Conservation (phyloP, 768 basidiomycete genomes). For the Amanita muscaria region DNA sequence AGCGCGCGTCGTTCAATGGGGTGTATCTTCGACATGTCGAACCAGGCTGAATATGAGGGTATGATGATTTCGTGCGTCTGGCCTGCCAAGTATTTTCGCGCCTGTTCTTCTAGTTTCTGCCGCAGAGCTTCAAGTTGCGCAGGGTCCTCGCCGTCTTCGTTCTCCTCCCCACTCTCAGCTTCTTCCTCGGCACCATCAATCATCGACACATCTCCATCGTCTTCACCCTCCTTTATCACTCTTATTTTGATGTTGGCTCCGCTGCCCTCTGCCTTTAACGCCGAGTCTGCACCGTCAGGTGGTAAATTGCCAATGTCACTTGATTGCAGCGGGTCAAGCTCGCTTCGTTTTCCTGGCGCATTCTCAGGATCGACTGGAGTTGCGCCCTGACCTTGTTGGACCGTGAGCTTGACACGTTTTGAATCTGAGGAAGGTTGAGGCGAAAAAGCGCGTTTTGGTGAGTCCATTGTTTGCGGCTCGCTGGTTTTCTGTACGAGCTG, state of each 20-base stretch:
- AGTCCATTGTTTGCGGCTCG: constrained; percentile 42
- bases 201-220: constrained; percentile 74
- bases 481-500: neutral
- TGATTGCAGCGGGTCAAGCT: constrained; percentile 75
- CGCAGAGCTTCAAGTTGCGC: constrained; percentile 78
- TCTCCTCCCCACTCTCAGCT: constrained; percentile 68
- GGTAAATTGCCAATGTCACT: constrained; percentile 73
- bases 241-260: constrained; percentile 19
- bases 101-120: constrained; percentile 74
- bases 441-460: constrained; percentile 58
- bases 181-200: constrained; percentile 72
- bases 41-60: constrained; percentile 97
- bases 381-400: constrained; percentile 53
- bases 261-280: constrained; percentile 38
- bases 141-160: constrained; percentile 72
- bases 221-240: constrained; percentile 44
- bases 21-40: constrained; percentile 90
- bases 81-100: constrained; percentile 88
- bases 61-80: constrained; percentile 97
- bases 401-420: constrained; percentile 51
- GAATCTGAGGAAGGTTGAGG: constrained; percentile 44
- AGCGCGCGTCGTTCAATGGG: constrained; percentile 86
- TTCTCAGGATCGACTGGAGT: constrained; percentile 68
- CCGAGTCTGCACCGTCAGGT: constrained; percentile 29
- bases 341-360: constrained; percentile 80